Conservation (phyloP, 148 eudicot species). For the Cornus kousa region DNA sequence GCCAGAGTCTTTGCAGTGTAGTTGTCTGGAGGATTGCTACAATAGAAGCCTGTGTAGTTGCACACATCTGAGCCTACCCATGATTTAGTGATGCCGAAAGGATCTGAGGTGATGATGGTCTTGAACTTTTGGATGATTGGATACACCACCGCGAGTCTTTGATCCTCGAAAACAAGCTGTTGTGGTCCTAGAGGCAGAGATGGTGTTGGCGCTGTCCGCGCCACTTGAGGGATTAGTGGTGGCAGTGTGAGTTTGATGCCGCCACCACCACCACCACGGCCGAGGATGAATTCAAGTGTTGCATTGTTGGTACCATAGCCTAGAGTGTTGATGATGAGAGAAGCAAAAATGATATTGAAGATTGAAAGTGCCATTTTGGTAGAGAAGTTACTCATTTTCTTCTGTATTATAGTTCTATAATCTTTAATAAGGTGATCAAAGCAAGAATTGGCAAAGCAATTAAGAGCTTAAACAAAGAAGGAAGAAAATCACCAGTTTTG, state of each 20-base stretch:
- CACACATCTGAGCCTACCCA: slow-evolving; percentile 78
- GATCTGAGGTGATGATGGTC: slow-evolving; percentile 57
- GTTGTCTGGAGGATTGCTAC: slow-evolving; percentile 71
- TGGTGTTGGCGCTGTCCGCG: not conserved
- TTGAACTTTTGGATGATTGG: slow-evolving; percentile 75
- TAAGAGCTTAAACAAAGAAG: not conserved
- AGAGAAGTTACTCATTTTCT: not conserved
- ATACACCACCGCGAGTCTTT: slow-evolving; percentile 50
- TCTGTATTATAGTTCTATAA: not conserved
- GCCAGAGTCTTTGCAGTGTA: slow-evolving; percentile 54
- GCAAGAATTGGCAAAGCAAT: not conserved
- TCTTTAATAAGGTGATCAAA: not conserved
- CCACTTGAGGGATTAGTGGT: not conserved
- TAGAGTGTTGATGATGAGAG: not conserved
- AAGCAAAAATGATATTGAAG: slow-evolving; percentile 19
- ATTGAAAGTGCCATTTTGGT: not conserved
- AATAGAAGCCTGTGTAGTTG: slow-evolving; percentile 67
- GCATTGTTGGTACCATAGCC: not conserved
- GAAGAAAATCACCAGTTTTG: not conserved
- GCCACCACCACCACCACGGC: not conserved
- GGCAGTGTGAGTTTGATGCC: not conserved
- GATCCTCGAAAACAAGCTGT: slow-evolving; percentile 44
- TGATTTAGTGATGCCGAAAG: slow-evolving; percentile 59
- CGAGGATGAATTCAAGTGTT: not conserved
- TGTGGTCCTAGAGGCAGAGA: slow-evolving; percentile 7